phyloP scores from a whole-genome alignment of 768 basidiomycete genomes.

The Pleurotus citrinopileatus region DNA sequence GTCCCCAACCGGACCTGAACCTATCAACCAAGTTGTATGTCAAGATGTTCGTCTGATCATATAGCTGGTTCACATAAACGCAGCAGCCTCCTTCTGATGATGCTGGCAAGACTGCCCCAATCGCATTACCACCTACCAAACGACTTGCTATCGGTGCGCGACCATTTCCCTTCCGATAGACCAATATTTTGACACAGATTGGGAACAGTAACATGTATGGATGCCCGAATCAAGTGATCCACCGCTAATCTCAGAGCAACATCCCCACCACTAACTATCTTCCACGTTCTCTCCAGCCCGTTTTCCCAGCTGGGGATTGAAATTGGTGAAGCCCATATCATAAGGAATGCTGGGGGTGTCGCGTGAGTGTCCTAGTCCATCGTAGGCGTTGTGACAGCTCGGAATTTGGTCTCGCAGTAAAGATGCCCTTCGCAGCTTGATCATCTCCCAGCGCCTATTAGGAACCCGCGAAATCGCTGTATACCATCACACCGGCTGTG shows the following conservation, averaged over 20 bases:
- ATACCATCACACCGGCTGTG: slow-evolving; percentile 72
- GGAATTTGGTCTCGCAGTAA: slow-evolving; percentile 30
- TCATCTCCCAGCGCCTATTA: slow-evolving; percentile 71
- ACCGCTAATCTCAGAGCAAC: neutral
- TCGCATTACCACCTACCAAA: slow-evolving; percentile 14
- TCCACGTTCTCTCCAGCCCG: slow-evolving; percentile 34
- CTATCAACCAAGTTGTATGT: neutral
- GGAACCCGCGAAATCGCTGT: slow-evolving; percentile 70
- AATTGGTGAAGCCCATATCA: slow-evolving; percentile 69
- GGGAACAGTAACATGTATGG: slow-evolving; percentile 69
- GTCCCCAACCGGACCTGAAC: neutral
- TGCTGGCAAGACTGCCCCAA: neutral
- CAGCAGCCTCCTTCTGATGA: neutral
- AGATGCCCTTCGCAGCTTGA: slow-evolving; percentile 62
- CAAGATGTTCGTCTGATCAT: neutral
- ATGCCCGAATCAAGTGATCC: slow-evolving; percentile 64
- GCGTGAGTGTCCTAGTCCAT: slow-evolving; percentile 40
- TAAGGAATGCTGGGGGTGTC: slow-evolving; percentile 69
- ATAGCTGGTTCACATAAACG: neutral
- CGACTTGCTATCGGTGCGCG: slow-evolving; percentile 16
- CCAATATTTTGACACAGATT: neutral
- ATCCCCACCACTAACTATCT: neutral
- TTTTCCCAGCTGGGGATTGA: slow-evolving; percentile 57
- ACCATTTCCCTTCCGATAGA: slow-evolving; percentile 18
- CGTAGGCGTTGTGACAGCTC: neutral